Evolutionary conservation across 2,329 filamentous ascomycete genomes (phyloP).

Genomic region (Huntiella decipiens): DNA sequence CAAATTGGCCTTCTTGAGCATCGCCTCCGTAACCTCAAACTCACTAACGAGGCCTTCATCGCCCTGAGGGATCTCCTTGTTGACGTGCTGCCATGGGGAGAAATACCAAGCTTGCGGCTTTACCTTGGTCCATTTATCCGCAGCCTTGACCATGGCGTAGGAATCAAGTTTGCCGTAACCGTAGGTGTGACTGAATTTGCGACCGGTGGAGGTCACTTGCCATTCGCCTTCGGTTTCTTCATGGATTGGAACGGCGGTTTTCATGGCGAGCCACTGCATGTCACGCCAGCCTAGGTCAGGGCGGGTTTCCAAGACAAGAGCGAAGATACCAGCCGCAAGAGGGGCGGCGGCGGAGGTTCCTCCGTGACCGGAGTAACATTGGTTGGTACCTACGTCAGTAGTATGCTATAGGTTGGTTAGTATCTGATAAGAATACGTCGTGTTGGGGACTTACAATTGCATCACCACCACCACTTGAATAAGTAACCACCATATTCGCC

Average conservation of each 20-base stretch:
- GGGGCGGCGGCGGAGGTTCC: slow-evolving; percentile 92
- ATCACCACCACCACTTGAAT: slow-evolving; percentile 77
- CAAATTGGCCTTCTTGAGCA: slow-evolving; percentile 66
- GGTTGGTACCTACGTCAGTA: slow-evolving; percentile 73
- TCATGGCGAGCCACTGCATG: slow-evolving; percentile 73
- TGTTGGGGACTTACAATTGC: slow-evolving; percentile 41
- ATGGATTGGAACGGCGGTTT: slow-evolving; percentile 68
- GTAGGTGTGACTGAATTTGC: slow-evolving; percentile 82
- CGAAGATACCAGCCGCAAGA: slow-evolving; percentile 78
- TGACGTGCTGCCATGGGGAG: slow-evolving; percentile 84
- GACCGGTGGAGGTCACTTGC: slow-evolving; percentile 63
- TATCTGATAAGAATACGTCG: not conserved
- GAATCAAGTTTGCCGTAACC: slow-evolving; percentile 93
- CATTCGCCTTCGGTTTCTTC: slow-evolving; percentile 49
- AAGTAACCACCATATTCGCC: slow-evolving; percentile 86
- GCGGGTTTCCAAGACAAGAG: slow-evolving; percentile 65
- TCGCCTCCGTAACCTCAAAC: slow-evolving; percentile 67
- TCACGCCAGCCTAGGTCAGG: slow-evolving; percentile 87
- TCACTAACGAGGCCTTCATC: slow-evolving; percentile 55
- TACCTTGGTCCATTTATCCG: slow-evolving; percentile 69
- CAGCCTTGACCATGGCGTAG: slow-evolving; percentile 64
- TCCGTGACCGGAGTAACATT: slow-evolving; percentile 67
- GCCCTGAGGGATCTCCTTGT: slow-evolving; percentile 70
- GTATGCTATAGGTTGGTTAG: slow-evolving; percentile 44
- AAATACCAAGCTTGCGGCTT: slow-evolving; percentile 93